These are phyloP conservation scores for Ricinus communis DNA, from an alignment of 345 rosid species.

Conservation along the genomic window DNA sequence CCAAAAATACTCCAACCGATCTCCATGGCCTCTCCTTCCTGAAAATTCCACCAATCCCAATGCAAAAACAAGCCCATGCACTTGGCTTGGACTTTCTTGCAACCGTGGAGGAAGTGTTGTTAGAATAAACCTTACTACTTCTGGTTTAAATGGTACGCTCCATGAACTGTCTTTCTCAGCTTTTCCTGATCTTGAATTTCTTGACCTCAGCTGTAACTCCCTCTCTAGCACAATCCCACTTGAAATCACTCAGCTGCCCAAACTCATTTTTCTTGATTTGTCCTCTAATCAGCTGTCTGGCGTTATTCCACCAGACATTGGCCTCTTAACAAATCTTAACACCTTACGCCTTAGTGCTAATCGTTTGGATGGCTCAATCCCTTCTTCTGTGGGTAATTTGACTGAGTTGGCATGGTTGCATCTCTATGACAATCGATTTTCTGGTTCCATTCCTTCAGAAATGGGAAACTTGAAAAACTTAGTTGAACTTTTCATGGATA, in stretches of 20 bases:
- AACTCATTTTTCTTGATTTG: not conserved
- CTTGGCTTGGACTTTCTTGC: constrained; percentile 1
- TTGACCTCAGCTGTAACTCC: constrained; percentile 17
- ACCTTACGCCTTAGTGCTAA: constrained; percentile 7
- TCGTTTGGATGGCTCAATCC: constrained; percentile 24
- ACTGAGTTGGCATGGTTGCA: not conserved
- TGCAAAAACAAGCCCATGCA: not conserved
- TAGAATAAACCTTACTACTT: not conserved
- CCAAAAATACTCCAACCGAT: not conserved
- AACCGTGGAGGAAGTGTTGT: not conserved
- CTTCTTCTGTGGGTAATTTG: constrained; percentile 21
- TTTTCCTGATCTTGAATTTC: constrained; percentile 18
- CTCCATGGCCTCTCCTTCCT: constrained; percentile 16
- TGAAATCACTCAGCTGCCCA: not conserved
- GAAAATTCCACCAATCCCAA: not conserved
- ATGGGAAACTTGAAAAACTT: constrained; percentile 17
- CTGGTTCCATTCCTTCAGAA: constrained; percentile 23
- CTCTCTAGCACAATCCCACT: constrained; percentile 21
- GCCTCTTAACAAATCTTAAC: constrained; percentile 17
- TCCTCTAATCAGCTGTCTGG: not conserved
- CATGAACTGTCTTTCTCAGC: constrained; percentile 10
- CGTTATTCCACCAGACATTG: constrained; percentile 20
- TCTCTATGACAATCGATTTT: not conserved
- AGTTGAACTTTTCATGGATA: constrained; percentile 11
- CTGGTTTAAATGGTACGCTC: constrained; percentile 3